Evolutionary conservation across 2,329 filamentous ascomycete genomes (phyloP).

Genomic region (Pestalotiopsis sp.): DNA sequence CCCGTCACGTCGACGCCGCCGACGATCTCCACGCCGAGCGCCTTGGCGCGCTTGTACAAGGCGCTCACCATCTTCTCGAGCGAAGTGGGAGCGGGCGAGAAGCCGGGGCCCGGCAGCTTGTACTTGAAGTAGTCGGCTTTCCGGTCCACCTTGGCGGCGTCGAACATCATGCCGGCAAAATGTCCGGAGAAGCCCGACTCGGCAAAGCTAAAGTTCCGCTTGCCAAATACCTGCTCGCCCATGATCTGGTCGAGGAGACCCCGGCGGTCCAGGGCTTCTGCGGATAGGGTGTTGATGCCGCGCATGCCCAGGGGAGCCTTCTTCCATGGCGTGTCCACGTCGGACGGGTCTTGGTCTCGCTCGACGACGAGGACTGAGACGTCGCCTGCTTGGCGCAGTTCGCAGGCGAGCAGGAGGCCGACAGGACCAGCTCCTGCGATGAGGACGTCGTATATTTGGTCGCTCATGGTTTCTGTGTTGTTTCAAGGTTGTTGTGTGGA

Average conservation of each 20-base stretch:
- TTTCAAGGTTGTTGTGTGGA: background rate
- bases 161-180: slow-evolving; percentile 33
- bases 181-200: slow-evolving; percentile 34
- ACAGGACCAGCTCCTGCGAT: slow-evolving; percentile 38
- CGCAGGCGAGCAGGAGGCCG: slow-evolving; percentile 38
- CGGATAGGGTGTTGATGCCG: slow-evolving; percentile 35
- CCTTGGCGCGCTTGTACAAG: slow-evolving; percentile 25
- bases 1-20: slow-evolving; percentile 26
- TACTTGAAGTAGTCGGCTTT: slow-evolving; percentile 28
- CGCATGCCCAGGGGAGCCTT: slow-evolving; percentile 23
- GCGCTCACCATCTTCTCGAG: slow-evolving; percentile 26
- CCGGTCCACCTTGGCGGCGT: slow-evolving; percentile 30
- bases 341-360: slow-evolving; percentile 17
- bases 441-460: slow-evolving; percentile 34
- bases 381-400: slow-evolving; percentile 32
- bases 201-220: slow-evolving; percentile 16
- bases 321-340: slow-evolving; percentile 32
- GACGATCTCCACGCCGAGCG: slow-evolving; percentile 31
- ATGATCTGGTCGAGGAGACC: slow-evolving; percentile 36
- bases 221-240: slow-evolving; percentile 16
- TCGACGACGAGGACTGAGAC: slow-evolving; percentile 41
- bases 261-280: slow-evolving; percentile 40
- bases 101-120: slow-evolving; percentile 31
- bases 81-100: slow-evolving; percentile 22
- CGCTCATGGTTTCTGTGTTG: background rate